Percentiles rank a stretch among this genome's conserved stretches.
Conservation (phyloP, 495 filamentous ascomycete genomes). For the Aspergillus nidulans region DNA sequence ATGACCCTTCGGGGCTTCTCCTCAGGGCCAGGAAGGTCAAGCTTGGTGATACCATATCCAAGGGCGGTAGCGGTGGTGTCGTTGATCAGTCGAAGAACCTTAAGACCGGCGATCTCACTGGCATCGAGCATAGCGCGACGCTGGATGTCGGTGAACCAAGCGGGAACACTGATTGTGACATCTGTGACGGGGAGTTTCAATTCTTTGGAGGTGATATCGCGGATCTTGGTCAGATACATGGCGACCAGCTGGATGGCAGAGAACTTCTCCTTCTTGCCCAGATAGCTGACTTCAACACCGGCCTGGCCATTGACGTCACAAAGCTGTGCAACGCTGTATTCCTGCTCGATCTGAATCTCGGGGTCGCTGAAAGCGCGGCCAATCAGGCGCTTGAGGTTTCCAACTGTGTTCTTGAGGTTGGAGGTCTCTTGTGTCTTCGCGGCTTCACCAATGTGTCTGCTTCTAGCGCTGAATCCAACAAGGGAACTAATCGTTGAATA, state of each 20-base stretch:
- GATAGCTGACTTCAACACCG: conserved; percentile 88
- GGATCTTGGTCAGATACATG: conserved; percentile 95
- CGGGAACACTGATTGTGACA: conserved; percentile 87
- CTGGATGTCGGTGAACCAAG: conserved; percentile 97
- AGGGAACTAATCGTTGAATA: conserved; percentile 58
- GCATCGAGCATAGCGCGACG: conserved; percentile 86
- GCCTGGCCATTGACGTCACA: conserved; percentile 91
- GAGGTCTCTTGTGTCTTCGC: conserved; percentile 99
- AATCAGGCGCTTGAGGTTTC: conserved; percentile 84
- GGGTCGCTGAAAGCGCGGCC: conserved; percentile 83
- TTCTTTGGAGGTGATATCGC: conserved; percentile 79
- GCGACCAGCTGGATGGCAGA: conserved; percentile 84
- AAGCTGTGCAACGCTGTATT: conserved; percentile 82
- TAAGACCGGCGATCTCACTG: conserved; percentile 89
- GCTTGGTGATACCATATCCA: conserved; percentile 96
- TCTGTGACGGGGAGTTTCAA: conserved; percentile 91
- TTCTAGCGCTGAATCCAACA: conserved; percentile 91
- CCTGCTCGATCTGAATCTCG: conserved; percentile 85
- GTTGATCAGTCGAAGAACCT: conserved; percentile 91
- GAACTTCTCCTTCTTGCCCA: conserved; percentile 93
- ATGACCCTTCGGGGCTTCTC: conserved; percentile 91
- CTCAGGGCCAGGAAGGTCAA: conserved; percentile 80
- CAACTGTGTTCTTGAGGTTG: conserved; percentile 98
- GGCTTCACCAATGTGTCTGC: conserved; percentile 85
- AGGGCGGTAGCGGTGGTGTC: conserved; percentile 96